These are phyloP conservation scores for Lentinula detonsa DNA, from an alignment of 768 basidiomycete genomes.

Conservation along the genomic window DNA sequence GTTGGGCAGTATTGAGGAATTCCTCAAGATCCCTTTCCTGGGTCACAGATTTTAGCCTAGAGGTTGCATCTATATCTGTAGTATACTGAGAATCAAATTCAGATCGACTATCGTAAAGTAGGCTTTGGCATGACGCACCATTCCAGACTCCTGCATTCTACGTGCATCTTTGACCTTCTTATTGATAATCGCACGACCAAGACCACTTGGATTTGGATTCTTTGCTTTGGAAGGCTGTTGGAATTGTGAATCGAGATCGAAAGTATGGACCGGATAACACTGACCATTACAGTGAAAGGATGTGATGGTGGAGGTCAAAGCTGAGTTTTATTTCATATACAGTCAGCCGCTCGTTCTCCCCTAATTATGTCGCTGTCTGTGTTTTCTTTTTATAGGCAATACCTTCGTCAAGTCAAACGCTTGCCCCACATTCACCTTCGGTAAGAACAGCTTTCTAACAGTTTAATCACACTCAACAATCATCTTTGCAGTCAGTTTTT, in stretches of 20 bases:
- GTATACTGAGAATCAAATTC: constrained; percentile 47
- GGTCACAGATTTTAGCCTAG: constrained; percentile 83
- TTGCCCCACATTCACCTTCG: constrained; percentile 39
- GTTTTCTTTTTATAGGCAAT: constrained; percentile 32
- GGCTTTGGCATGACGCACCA: constrained; percentile 39
- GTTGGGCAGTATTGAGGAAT: constrained; percentile 89
- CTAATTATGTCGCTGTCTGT: constrained; percentile 8
- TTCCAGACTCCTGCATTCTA: constrained; percentile 50
- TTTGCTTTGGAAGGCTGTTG: constrained; percentile 51
- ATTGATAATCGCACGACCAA: constrained; percentile 96
- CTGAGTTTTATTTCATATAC: background rate
- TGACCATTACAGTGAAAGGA: background rate
- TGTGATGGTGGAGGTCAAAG: background rate
- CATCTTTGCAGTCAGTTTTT: constrained; percentile 52
- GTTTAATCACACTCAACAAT: background rate
- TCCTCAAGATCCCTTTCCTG: constrained; percentile 95
- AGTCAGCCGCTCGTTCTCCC: background rate
- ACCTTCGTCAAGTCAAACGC: constrained; percentile 32
- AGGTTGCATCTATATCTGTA: constrained; percentile 63
- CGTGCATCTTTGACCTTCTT: constrained; percentile 75
- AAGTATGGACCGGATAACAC: background rate
- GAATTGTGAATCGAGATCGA: background rate
- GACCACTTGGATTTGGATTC: constrained; percentile 69
- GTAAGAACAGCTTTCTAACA: constrained; percentile 16
- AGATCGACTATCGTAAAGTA: constrained; percentile 3